phyloP scores from a whole-genome alignment of 2,329 filamentous ascomycete species.

The Exophiala phaeomuriformis region DNA sequence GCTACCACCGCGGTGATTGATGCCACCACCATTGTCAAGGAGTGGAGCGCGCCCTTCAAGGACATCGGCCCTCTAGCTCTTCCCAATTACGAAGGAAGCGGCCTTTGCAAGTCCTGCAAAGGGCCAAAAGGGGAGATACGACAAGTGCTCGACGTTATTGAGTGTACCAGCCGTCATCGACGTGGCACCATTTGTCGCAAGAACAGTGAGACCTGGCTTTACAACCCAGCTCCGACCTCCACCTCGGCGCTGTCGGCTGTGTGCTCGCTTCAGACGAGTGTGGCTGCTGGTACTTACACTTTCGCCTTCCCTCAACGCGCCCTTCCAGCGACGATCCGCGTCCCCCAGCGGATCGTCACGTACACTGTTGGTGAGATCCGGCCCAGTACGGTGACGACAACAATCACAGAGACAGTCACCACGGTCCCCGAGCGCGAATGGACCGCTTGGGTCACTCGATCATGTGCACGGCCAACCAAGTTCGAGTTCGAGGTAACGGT shows the following conservation, averaged over 20 bases:
- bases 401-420: background rate
- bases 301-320: conserved; percentile 7
- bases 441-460: conserved; percentile 3
- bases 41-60: conserved; percentile 7
- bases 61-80: conserved; percentile 6
- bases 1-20: background rate
- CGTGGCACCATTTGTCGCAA: background rate
- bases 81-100: conserved; percentile 4
- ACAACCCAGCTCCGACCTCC: background rate
- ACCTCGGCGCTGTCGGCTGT: background rate
- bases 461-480: conserved; percentile 1
- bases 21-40: conserved; percentile 6
- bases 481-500: conserved; percentile 4
- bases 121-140: background rate
- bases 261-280: background rate
- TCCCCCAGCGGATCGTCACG: background rate
- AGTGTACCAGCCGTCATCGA: background rate
- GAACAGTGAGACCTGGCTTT: conserved; percentile 1
- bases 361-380: background rate
- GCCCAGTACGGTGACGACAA: background rate
- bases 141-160: conserved; percentile 1
- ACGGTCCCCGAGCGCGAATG: conserved; percentile 2
- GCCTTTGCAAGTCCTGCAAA: conserved; percentile 2
- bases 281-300: background rate
- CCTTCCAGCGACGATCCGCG: background rate